Evolutionary conservation across 75 land plant genomes (phyloP), one percentile per base, ranked within the genome.

Genomic region (Pinus tabuliformis): DNA sequence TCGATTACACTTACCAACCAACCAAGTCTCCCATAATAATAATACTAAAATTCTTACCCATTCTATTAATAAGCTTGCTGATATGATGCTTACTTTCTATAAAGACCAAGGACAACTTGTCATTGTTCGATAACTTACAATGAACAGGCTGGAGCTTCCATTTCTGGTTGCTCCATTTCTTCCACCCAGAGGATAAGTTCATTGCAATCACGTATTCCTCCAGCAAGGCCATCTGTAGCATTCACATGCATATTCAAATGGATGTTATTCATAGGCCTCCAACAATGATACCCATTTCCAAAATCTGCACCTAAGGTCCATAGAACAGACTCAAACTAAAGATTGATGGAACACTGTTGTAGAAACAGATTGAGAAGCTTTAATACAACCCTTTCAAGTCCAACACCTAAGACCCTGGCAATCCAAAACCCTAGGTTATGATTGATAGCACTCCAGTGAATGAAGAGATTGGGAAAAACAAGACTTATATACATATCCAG

Each of bases 261-360:
- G 36, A 79, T 73, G 56, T 79, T 73, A 11, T 37, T 52, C 5
- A 75, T 36, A 20, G 66, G 64, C 61, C 81, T 75, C 17, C 76
- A n/a, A 80, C 64, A 60, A 20, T 45, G 56, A 66, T 76, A 79
- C 2, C 79, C 70, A 76, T 76, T 22, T 3, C 80, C 81, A 24
- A 76, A 17, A 61, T 62, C 80, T 59, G 70, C 76, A 56, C 79
- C 58, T 20, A 52, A 26, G 33, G 72, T 78, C 79, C 79, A 78
- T 12, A 78, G 60, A 75, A 57, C 7, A 12, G 79, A 56, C 18
- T 73, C 59, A 9, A 64, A 26, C 14, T 22, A 26, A 26, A 5
- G 4, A 28, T 22, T 64, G 11, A 17, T 12, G 66, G 33, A 63
- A 15, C 30, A 26, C 66, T 17, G 17, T 63, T 33, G 3, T 63